A percentile compares a stretch with the other conserved stretches of the same genome.
Conservation (phyloP, 2,329 filamentous ascomycete genomes). For the Fusarium mundagurra region DNA sequence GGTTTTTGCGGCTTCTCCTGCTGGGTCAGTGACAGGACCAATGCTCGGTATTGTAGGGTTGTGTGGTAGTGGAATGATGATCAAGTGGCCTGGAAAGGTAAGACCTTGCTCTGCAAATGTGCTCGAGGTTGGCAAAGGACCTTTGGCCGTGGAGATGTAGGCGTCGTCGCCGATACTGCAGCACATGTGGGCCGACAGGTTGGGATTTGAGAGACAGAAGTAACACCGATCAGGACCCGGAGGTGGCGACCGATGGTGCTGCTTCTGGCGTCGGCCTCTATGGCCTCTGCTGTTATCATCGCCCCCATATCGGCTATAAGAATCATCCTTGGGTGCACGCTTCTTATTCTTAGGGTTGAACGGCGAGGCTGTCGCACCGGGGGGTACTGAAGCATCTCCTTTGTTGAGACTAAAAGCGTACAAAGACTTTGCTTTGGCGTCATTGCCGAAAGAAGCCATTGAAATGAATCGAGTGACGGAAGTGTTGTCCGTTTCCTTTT, state of each 20-base stretch:
- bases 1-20: slow-evolving; percentile 67
- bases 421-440: slow-evolving; percentile 80
- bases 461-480: slow-evolving; percentile 89
- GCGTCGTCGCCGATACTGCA: slow-evolving; percentile 87
- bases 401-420: slow-evolving; percentile 81
- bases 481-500: slow-evolving; percentile 59
- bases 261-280: slow-evolving; percentile 57
- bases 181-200: slow-evolving; percentile 86
- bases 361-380: slow-evolving; percentile 80
- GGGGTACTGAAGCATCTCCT: slow-evolving; percentile 70
- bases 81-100: slow-evolving; percentile 82
- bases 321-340: slow-evolving; percentile 59
- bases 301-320: slow-evolving; percentile 65
- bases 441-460: slow-evolving; percentile 80
- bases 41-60: slow-evolving; percentile 78
- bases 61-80: slow-evolving; percentile 91
- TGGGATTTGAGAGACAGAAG: slow-evolving; percentile 92
- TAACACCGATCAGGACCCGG: slow-evolving; percentile 85
- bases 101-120: slow-evolving; percentile 75
- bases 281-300: slow-evolving; percentile 56
- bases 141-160: slow-evolving; percentile 93
- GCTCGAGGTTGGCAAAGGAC: slow-evolving; percentile 77
- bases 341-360: slow-evolving; percentile 69
- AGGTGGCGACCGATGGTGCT: slow-evolving; percentile 62
- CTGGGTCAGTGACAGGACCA: slow-evolving; percentile 59